A percentile compares a stretch with the other conserved stretches of the same genome.
Evolutionary conservation across 805 yeast genomes (phyloP).

Genomic region (Candida anglica): DNA sequence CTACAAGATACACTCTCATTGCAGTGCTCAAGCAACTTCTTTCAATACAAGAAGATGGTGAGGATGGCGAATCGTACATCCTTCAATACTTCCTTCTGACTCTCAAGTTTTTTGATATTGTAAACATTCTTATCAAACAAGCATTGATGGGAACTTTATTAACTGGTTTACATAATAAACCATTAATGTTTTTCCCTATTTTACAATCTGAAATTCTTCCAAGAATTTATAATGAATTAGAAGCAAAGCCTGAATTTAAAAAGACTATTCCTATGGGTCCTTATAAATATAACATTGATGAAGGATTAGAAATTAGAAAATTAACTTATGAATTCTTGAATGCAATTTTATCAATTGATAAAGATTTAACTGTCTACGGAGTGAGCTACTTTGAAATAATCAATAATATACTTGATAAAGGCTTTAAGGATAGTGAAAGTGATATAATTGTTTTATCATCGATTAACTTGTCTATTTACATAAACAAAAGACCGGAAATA

Average conservation of each 20-base stretch:
- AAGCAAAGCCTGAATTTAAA: slow-evolving; percentile 52
- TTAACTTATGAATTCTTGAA: slow-evolving; percentile 67
- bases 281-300: slow-evolving; percentile 76
- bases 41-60: slow-evolving; percentile 7
- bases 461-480: slow-evolving; percentile 33
- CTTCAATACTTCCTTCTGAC: slow-evolving; percentile 11
- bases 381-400: slow-evolving; percentile 32
- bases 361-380: slow-evolving; percentile 10
- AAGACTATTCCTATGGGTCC: slow-evolving; percentile 80
- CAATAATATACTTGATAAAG: slow-evolving; percentile 40
- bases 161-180: slow-evolving; percentile 56
- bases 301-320: slow-evolving; percentile 70
- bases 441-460: slow-evolving; percentile 54
- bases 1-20: slow-evolving; percentile 23
- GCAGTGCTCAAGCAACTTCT: slow-evolving; percentile 30
- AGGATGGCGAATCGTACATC: slow-evolving; percentile 9
- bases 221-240: slow-evolving; percentile 49
- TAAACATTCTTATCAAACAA: slow-evolving; percentile 53
- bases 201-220: slow-evolving; percentile 45
- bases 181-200: slow-evolving; percentile 42
- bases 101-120: slow-evolving; percentile 19
- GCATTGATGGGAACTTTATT: slow-evolving; percentile 56
- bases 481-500: slow-evolving; percentile 28
- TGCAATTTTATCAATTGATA: slow-evolving; percentile 39
- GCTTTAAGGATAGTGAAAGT: slow-evolving; percentile 59